Percentiles rank a stretch among this genome's conserved stretches.
Evolutionary conservation across 2,329 filamentous ascomycete genomes (phyloP).

Genomic region (Aspergillus latus): DNA sequence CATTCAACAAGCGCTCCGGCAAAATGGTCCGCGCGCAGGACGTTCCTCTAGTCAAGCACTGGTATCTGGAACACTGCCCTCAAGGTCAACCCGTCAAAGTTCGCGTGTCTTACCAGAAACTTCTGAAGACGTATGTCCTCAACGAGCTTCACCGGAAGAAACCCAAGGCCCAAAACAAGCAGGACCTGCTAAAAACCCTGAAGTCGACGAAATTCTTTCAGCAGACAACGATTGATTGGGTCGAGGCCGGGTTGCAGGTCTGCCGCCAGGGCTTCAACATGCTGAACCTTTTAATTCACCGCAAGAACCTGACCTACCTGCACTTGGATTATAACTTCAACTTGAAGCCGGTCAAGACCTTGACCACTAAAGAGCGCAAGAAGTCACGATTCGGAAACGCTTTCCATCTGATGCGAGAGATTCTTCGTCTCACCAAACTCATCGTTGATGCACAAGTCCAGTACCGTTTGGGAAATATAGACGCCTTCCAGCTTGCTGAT

Average conservation of each 20-base stretch:
- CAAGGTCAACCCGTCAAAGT: conserved; percentile 93
- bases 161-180: conserved; percentile 92
- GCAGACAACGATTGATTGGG: conserved; percentile 98
- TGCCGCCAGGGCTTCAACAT: conserved; percentile 99
- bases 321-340: conserved; percentile 99
- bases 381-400: conserved; percentile 99
- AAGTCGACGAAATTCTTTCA: conserved; percentile 99
- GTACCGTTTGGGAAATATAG: conserved; percentile 95
- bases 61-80: conserved; percentile 95
- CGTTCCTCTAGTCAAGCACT: conserved; percentile 94
- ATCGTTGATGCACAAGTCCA: conserved; percentile 99
- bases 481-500: conserved; percentile 97
- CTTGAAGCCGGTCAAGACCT: conserved; percentile 95
- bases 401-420: conserved; percentile 98
- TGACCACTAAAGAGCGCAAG: conserved; percentile 98
- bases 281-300: conserved; percentile 94
- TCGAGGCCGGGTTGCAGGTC: conserved; percentile 96
- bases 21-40: conserved; percentile 97
- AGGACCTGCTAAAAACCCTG: conserved; percentile 82
- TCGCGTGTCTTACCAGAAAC: conserved; percentile 95
- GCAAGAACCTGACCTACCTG: conserved; percentile 96
- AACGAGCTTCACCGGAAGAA: conserved; percentile 96
- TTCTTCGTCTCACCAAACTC: conserved; percentile 89
- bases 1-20: conserved; percentile 90
- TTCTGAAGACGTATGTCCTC: conserved; percentile 91